These are phyloP conservation scores for Drosera capensis DNA, from an alignment of 148 eudicot species.

Conservation along the genomic window DNA sequence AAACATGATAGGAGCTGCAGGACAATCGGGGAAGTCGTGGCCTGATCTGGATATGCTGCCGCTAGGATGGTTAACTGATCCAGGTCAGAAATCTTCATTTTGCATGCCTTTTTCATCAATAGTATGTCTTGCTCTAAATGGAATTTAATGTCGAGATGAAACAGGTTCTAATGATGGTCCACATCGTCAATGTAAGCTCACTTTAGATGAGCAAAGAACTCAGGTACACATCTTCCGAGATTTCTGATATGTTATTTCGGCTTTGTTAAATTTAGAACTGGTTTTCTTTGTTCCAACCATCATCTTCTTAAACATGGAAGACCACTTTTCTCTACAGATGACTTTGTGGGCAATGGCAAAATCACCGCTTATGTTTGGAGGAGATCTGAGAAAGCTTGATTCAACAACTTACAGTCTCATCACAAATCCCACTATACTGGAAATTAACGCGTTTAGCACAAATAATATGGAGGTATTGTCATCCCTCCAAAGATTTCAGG, in stretches of 20 bases:
- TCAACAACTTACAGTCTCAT: conserved; percentile 49
- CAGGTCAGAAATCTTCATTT: conserved; percentile 25
- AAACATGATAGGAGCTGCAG: conserved; percentile 56
- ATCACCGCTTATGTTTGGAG: conserved; percentile 96
- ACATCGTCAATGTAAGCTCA: conserved; percentile 48
- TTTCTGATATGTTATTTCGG: conserved; percentile 1
- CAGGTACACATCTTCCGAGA: conserved; percentile 34
- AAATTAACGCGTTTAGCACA: conserved; percentile 77
- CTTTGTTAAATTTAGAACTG: background rate
- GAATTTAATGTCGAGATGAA: background rate
- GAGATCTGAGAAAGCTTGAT: conserved; percentile 83
- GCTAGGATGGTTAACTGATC: conserved; percentile 80
- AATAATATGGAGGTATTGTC: conserved; percentile 67
- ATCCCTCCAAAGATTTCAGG: too few relatives aligned
- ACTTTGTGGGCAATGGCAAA: conserved; percentile 92
- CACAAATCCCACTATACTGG: conserved; percentile 59
- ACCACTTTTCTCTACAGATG: conserved; percentile 34
- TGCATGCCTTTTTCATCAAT: background rate
- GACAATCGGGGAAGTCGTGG: conserved; percentile 78
- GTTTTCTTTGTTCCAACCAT: too few relatives aligned
- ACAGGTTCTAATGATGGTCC: conserved; percentile 75
- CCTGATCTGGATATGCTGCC: conserved; percentile 99
- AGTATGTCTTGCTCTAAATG: background rate
- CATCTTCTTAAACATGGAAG: too few relatives aligned
- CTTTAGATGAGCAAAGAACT: conserved; percentile 54